Evolutionary conservation across 768 basidiomycete species (phyloP).

Genomic region (Calocera viscosa): DNA sequence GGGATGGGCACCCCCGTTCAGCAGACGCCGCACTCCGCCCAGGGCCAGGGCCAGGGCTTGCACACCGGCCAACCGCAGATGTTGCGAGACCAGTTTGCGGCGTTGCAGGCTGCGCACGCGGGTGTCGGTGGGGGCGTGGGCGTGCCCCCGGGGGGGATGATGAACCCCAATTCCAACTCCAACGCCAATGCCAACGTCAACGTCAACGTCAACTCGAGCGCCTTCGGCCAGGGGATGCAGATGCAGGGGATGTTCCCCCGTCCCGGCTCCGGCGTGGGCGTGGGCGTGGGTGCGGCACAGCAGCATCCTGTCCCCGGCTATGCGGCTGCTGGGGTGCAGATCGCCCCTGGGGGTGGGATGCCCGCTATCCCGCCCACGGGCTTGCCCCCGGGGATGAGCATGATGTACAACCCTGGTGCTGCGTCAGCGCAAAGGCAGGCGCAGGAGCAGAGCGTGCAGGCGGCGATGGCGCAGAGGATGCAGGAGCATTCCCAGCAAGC

Average conservation of each 20-base stretch:
- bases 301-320: background rate
- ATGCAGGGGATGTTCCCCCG: conserved; percentile 3
- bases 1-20: background rate
- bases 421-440: background rate
- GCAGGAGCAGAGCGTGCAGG: background rate
- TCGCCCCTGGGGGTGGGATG: background rate
- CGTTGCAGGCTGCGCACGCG: background rate
- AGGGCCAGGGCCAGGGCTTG: background rate
- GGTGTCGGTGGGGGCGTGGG: background rate
- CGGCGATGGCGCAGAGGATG: conserved; percentile 8
- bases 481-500: conserved; percentile 1
- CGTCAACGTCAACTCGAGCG: background rate
- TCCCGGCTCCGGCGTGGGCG: background rate
- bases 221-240: background rate
- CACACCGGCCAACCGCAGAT: background rate
- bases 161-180: background rate
- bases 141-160: background rate
- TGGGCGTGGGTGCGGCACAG: background rate
- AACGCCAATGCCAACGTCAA: too few relatives aligned
- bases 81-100: background rate
- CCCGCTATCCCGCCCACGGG: conserved; percentile 8
- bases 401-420: conserved; percentile 7
- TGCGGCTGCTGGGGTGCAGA: background rate
- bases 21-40: background rate
- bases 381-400: conserved; percentile 10